A percentile compares a stretch with the other conserved stretches of the same genome.
Evolutionary conservation across 495 filamentous ascomycete genomes (phyloP).

Genomic region (Cercophora sp.): DNA sequence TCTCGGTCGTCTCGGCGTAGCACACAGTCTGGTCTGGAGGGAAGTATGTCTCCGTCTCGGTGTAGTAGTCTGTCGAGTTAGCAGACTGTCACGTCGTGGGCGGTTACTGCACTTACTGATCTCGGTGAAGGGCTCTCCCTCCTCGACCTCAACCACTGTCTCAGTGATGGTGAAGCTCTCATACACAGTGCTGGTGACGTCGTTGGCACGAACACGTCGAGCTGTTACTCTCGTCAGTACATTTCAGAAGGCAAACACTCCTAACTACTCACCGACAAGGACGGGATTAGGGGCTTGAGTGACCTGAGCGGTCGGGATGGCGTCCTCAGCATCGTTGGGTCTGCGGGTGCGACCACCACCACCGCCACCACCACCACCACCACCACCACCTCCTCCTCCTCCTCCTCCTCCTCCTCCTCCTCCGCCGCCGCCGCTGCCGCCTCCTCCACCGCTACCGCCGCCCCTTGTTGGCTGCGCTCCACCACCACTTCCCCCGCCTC

Average conservation of each 20-base stretch:
- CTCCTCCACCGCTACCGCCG: not conserved
- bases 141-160: slow-evolving; percentile 16
- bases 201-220: slow-evolving; percentile 7
- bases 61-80: slow-evolving; percentile 20
- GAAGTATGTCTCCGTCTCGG: slow-evolving; percentile 18
- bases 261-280: no score
- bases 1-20: slow-evolving; percentile 22
- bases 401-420: not conserved
- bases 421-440: not conserved
- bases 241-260: no score
- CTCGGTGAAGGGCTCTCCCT: slow-evolving; percentile 19
- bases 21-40: slow-evolving; percentile 25
- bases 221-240: no score
- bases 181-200: slow-evolving; percentile 22
- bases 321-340: not conserved
- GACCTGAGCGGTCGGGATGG: not conserved
- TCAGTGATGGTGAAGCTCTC: slow-evolving; percentile 24
- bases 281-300: not conserved
- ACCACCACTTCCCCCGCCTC: not conserved
- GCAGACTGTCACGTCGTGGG: no score
- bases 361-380: not conserved
- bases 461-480: not conserved
- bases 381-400: not conserved
- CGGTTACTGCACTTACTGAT: slow-evolving; percentile 12
- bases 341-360: slow-evolving; percentile 1